Conservation (phyloP, 2,329 filamentous ascomycete genomes). For the Didymella keratinophila region DNA sequence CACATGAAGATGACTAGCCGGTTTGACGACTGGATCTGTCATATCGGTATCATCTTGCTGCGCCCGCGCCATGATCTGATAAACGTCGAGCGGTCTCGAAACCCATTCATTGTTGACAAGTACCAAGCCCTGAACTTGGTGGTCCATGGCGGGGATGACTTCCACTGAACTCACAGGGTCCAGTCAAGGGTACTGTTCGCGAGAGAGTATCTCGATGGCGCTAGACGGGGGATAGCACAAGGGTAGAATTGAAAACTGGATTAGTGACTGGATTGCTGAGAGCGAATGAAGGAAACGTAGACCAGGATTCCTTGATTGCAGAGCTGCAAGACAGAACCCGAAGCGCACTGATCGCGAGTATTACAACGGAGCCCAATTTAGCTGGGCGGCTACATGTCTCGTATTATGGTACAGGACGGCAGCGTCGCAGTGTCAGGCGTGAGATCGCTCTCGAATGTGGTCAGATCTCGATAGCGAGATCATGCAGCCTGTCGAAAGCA, state of each 20-base stretch:
- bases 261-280: constrained; percentile 19
- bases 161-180: constrained; percentile 1
- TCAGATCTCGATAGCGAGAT: constrained; percentile 19
- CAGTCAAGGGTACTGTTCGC: constrained; percentile 1
- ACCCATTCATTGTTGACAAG: constrained; percentile 47
- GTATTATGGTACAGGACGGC: constrained; percentile 1
- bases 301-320: constrained; percentile 23
- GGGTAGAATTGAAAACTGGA: constrained; percentile 16
- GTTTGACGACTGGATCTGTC: constrained; percentile 36
- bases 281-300: constrained; percentile 21
- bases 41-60: constrained; percentile 37
- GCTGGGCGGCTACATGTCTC: constrained; percentile 19
- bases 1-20: constrained; percentile 44
- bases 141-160: constrained; percentile 32
- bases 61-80: constrained; percentile 52
- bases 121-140: constrained; percentile 38
- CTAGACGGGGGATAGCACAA: constrained; percentile 19
- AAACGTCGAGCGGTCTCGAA: constrained; percentile 49
- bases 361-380: constrained; percentile 3
- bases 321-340: constrained; percentile 1
- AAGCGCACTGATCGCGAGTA: background rate
- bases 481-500: constrained; percentile 16
- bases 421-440: constrained; percentile 9
- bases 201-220: constrained; percentile 6
- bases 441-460: constrained; percentile 3